Evolutionary conservation across 2,329 filamentous ascomycete genomes (phyloP).

Genomic region (Fusarium algeriense): DNA sequence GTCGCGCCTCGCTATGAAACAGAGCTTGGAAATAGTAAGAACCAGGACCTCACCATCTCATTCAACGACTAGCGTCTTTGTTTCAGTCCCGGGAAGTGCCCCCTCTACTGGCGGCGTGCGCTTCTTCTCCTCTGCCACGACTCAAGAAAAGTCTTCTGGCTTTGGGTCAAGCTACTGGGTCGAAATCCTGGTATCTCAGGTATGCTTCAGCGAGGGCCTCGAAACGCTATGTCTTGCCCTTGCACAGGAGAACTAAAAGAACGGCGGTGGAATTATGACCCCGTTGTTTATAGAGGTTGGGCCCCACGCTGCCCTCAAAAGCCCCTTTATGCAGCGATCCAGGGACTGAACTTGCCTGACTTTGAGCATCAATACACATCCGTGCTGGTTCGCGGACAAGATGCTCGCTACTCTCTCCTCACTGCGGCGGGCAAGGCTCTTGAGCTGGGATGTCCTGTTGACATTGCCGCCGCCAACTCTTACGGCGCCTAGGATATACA

Average conservation of each 20-base stretch:
- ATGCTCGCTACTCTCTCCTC: conserved; percentile 47
- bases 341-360: conserved; percentile 2
- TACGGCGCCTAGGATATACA: background rate
- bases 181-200: conserved; percentile 48
- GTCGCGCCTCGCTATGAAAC: conserved; percentile 32
- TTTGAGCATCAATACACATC: conserved; percentile 30
- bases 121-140: conserved; percentile 49
- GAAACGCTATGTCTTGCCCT: conserved; percentile 16
- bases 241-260: background rate
- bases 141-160: background rate
- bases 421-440: conserved; percentile 27
- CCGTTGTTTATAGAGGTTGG: conserved; percentile 43
- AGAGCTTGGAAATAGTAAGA: background rate
- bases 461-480: background rate
- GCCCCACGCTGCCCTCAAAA: conserved; percentile 42
- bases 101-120: background rate
- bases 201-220: conserved; percentile 43
- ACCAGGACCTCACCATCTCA: background rate
- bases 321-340: conserved; percentile 44
- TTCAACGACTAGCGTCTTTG: too few species aligned
- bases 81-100: background rate
- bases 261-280: background rate
- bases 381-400: conserved; percentile 6
- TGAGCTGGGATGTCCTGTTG: conserved; percentile 23
- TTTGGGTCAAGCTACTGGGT: conserved; percentile 45